These are phyloP conservation scores for Backusella morwellensis DNA, from an alignment of 192 early-diverging fungal species.

Conservation along the genomic window DNA sequence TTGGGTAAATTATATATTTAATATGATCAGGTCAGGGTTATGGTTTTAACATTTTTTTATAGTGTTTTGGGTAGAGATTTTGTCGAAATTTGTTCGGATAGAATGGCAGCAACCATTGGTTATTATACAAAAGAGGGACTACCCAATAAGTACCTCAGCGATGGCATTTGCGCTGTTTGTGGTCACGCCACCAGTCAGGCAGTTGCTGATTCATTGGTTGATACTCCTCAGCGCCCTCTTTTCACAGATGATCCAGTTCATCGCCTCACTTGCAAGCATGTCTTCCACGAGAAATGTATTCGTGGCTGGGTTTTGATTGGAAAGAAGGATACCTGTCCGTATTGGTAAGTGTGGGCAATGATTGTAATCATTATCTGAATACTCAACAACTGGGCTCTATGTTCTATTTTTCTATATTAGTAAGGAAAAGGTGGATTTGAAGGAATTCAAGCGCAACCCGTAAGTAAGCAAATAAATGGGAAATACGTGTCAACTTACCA, in stretches of 20 bases:
- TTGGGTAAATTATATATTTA: constrained; percentile 46
- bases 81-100: constrained; percentile 61
- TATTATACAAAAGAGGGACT: constrained; percentile 62
- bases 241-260: constrained; percentile 34
- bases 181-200: constrained; percentile 45
- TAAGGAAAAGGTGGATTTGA: constrained; percentile 63
- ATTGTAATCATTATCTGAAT: background rate
- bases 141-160: constrained; percentile 51
- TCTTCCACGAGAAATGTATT: constrained; percentile 64
- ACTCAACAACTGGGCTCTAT: background rate
- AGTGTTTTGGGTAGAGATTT: constrained; percentile 60
- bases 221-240: constrained; percentile 21
- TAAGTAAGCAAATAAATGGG: constrained; percentile 24
- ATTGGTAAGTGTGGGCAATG: constrained; percentile 39
- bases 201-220: constrained; percentile 32
- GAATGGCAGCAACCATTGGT: constrained; percentile 61
- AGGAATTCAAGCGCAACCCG: constrained; percentile 61
- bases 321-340: constrained; percentile 64
- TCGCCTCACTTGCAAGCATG: constrained; percentile 50
- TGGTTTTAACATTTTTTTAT: background rate
- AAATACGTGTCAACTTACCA: background rate
- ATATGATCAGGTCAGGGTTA: too few species aligned
- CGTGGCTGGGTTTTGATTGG: constrained; percentile 64
- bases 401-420: constrained; percentile 26
- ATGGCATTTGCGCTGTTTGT: constrained; percentile 58